A percentile compares a stretch with the other conserved stretches of the same genome.
These are phyloP conservation scores for Colletotrichum cereale DNA, from an alignment of 2,329 filamentous ascomycete genomes.

Conservation along the genomic window DNA sequence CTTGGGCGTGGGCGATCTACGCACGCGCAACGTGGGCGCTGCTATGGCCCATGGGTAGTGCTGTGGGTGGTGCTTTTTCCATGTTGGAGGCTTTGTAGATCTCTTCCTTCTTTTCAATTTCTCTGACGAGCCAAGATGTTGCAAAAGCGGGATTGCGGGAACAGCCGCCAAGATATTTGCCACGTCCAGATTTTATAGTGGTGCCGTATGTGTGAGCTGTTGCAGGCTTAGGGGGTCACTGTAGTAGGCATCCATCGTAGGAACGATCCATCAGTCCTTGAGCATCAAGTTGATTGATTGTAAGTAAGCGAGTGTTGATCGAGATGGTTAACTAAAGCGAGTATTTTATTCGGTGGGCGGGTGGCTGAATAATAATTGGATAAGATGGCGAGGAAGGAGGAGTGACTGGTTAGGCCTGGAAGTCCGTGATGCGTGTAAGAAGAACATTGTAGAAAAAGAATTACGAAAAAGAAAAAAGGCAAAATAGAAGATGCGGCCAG, in stretches of 20 bases:
- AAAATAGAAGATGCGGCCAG: slow-evolving; percentile 32
- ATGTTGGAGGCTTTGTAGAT: slow-evolving; percentile 1
- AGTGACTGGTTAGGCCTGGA: background rate
- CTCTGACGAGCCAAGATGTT: slow-evolving; percentile 18
- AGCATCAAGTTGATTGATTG: background rate
- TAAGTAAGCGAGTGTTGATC: background rate
- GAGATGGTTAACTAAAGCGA: background rate
- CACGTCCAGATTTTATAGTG: background rate
- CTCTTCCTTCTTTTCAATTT: slow-evolving; percentile 7
- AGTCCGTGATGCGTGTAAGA: background rate
- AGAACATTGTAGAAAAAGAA: too few relatives aligned
- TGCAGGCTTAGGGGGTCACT: background rate
- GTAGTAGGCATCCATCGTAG: background rate
- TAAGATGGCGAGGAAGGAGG: background rate
- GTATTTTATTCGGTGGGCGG: background rate
- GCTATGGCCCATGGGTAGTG: slow-evolving; percentile 11
- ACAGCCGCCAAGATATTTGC: background rate
- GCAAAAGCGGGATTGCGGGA: background rate
- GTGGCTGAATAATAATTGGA: background rate
- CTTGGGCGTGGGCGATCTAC: slow-evolving; percentile 23
- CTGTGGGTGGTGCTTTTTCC: background rate
- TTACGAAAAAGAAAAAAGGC: background rate
- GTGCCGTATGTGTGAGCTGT: background rate
- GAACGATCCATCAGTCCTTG: background rate
- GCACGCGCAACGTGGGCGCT: slow-evolving; percentile 19